Base-by-base conservation (phyloP, 176 grass and related monocot species). In the Eremochloa ophiuroides region DNA sequence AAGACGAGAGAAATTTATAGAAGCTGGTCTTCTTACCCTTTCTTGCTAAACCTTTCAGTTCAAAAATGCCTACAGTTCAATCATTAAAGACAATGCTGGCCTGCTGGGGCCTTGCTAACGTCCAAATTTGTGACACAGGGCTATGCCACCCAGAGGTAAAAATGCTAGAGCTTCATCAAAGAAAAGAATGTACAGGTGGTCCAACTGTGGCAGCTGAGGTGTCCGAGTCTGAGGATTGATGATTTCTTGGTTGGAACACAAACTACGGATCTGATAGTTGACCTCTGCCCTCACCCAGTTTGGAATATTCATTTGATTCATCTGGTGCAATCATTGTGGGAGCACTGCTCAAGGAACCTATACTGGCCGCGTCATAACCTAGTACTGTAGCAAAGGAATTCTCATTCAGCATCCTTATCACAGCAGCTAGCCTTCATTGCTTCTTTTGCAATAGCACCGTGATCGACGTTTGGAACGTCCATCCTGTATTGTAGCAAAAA, bases 131-230 rank as follows among this genome's bases (percentile, higher is more conserved):
- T 41, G 12, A 69, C 67, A 67, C 83, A 96, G 97, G 97, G 65
- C 83, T 99, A 53, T 99, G 97, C 85, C 74, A 94, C 18, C 93
- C 93, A 41, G 97, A 93, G 55, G 87, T 85, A 30, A 99, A 96
- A 87, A 96, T 99, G 97, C 79, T 92, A 34, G 85, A 99, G 83
- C 97, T 99, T 71, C 97, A 99, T 76, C 79, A 74, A 85, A 88
- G 87, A 59, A 90, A 91, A 83, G 86, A 93, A 55, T 99, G 97
- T 69, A 90, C 84, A 9, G 91, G 93, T 69, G 85, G 85, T 48
- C 78, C 93, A 58, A 71, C 83, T 6, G 69, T 62, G 31, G 33
- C 85, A 65, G 77, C 80, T 37, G 85, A 76, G 53, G 56, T 83
- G 15, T 79, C 87, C 2, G 85, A 83, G 27, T 76, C 85, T 7